These are phyloP conservation scores for Penicillium nordicum DNA, from an alignment of 2,329 filamentous ascomycete species.

Conservation along the genomic window DNA sequence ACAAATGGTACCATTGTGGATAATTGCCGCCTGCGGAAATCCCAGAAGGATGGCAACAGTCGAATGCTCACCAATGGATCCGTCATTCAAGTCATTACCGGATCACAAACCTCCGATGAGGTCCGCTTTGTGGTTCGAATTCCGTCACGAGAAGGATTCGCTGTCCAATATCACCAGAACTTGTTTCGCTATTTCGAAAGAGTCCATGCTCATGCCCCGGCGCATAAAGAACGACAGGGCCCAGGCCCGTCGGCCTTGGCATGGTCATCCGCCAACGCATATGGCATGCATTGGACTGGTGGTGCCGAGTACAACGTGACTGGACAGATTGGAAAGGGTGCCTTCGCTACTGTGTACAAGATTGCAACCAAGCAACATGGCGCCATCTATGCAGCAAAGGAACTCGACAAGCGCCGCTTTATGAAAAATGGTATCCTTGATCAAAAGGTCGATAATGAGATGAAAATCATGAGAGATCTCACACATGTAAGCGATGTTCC, in stretches of 20 bases:
- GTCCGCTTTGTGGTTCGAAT: conserved; percentile 83
- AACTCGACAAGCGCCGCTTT: conserved; percentile 87
- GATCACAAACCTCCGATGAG: conserved; percentile 53
- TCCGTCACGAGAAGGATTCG: conserved; percentile 69
- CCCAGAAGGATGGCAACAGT: conserved; percentile 43
- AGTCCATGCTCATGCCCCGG: conserved; percentile 25
- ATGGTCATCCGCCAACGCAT: conserved; percentile 40
- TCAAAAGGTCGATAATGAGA: conserved; percentile 92
- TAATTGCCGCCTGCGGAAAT: conserved; percentile 60
- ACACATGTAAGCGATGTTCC: conserved; percentile 63
- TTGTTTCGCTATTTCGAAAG: conserved; percentile 62
- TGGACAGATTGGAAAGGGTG: conserved; percentile 80
- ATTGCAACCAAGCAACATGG: conserved; percentile 83
- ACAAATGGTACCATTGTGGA: conserved; percentile 96
- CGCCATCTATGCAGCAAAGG: conserved; percentile 82
- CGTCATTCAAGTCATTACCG: conserved; percentile 65
- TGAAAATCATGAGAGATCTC: conserved; percentile 88
- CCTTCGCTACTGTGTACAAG: conserved; percentile 91
- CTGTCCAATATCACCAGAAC: conserved; percentile 65
- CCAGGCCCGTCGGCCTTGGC: conserved; percentile 30
- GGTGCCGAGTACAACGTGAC: conserved; percentile 80
- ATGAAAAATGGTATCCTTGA: conserved; percentile 89
- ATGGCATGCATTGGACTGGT: conserved; percentile 76
- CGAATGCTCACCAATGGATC: conserved; percentile 70
- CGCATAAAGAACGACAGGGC: conserved; percentile 21